phyloP scores from a whole-genome alignment of 495 filamentous ascomycete species.

The Neurospora sp. region DNA sequence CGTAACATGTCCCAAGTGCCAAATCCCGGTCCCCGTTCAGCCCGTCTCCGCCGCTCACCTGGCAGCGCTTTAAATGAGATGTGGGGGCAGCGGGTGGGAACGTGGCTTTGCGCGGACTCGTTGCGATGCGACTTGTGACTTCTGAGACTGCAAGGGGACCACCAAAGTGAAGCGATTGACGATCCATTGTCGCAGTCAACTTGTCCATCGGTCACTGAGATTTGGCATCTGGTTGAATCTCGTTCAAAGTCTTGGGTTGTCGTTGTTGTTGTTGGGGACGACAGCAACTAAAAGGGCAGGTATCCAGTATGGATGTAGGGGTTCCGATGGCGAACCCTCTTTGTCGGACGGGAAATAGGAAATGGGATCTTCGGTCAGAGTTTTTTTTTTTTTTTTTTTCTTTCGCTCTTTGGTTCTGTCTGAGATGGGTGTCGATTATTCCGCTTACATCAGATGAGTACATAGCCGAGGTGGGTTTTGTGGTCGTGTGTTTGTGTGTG shows the following conservation, averaged over 20 bases:
- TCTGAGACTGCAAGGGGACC: not conserved
- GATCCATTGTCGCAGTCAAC: not conserved
- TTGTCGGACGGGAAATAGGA: not conserved
- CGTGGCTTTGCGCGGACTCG: not conserved
- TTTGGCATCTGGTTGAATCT: not conserved
- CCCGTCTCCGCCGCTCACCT: not conserved
- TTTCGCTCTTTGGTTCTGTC: too few species aligned
- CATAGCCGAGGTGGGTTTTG: not conserved
- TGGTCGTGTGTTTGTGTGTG: not conserved
- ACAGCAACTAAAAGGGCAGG: not conserved
- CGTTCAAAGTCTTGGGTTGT: not conserved
- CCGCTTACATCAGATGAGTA: not conserved
- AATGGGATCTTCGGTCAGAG: not conserved
- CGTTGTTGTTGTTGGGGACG: not conserved
- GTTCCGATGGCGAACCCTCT: not conserved
- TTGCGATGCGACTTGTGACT: not conserved
- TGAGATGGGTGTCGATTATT: not conserved
- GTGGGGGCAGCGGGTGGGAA: constrained; percentile 3
- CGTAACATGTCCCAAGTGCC: not conserved
- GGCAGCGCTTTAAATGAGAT: constrained; percentile 8
- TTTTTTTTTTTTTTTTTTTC: not conserved
- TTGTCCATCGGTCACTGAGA: not conserved
- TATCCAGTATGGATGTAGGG: not conserved
- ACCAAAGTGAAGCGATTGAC: not conserved
- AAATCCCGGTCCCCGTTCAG: not conserved